Evolutionary conservation across 352 stramenopile species (phyloP).

Genomic region (Pythium rishiriense): DNA sequence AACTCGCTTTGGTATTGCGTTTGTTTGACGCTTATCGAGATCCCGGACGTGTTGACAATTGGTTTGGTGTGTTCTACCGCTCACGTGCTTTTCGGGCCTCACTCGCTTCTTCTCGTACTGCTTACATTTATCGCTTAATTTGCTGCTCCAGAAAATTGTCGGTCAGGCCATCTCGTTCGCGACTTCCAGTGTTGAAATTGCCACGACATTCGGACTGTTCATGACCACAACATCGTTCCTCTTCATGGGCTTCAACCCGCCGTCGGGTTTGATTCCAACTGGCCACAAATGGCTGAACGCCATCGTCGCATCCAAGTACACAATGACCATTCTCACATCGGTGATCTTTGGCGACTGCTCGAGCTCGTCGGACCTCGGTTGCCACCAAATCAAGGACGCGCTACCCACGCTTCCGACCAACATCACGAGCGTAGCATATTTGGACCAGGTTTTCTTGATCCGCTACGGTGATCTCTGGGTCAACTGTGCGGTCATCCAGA

Average conservation of each 20-base stretch:
- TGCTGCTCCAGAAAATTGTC: constrained; percentile 7
- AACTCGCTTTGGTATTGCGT: constrained; percentile 4
- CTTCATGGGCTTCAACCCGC: constrained; percentile 1
- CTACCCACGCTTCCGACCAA: background rate
- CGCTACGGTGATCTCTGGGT: background rate
- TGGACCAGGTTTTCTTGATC: background rate
- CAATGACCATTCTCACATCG: background rate
- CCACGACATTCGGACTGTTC: background rate
- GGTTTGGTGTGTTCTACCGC: constrained; percentile 1
- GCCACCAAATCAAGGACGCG: background rate
- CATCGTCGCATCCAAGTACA: background rate
- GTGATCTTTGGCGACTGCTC: background rate
- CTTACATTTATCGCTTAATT: constrained; percentile 6
- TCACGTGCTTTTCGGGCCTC: background rate
- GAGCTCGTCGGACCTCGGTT: background rate
- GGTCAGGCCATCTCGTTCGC: constrained; percentile 6
- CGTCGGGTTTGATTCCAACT: background rate
- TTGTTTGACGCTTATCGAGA: background rate
- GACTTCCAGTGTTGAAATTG: constrained; percentile 1
- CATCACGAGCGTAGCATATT: background rate
- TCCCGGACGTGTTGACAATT: background rate
- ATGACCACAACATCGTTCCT: constrained; percentile 2
- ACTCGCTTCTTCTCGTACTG: background rate
- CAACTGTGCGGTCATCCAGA: too few relatives aligned
- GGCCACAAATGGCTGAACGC: constrained; percentile 5